A percentile compares a stretch with the other conserved stretches of the same genome.
Conservation (phyloP, 2,329 filamentous ascomycete genomes). For the Orbilia brochopaga region DNA sequence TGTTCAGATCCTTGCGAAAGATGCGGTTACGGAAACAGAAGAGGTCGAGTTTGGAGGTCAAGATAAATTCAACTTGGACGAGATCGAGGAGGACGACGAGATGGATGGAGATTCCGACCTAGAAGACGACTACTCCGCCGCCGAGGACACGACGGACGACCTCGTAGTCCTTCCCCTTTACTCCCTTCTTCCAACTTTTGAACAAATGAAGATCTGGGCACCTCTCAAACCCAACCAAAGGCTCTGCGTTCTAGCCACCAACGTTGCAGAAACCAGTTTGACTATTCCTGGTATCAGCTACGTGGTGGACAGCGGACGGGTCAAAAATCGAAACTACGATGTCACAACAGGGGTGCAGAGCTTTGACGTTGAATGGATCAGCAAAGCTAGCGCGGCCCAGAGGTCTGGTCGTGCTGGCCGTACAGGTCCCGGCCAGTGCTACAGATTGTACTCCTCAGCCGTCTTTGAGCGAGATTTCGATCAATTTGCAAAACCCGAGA, state of each 20-base stretch:
- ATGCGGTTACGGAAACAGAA: constrained; percentile 79
- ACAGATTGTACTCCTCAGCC: constrained; percentile 89
- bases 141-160: constrained; percentile 69
- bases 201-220: constrained; percentile 90
- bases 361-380: constrained; percentile 95
- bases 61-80: constrained; percentile 65
- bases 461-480: constrained; percentile 89
- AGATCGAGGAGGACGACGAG: constrained; percentile 65
- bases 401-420: constrained; percentile 90
- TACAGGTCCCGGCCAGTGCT: constrained; percentile 95
- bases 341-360: constrained; percentile 88
- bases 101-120: constrained; percentile 68
- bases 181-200: constrained; percentile 85
- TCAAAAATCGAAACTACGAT: constrained; percentile 91
- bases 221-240: constrained; percentile 80
- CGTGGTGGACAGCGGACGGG: constrained; percentile 91
- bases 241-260: constrained; percentile 88
- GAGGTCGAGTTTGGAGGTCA: constrained; percentile 80
- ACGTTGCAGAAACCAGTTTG: constrained; percentile 94
- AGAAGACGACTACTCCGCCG: constrained; percentile 61
- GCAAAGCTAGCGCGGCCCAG: constrained; percentile 93
- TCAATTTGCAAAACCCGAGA: constrained; percentile 84
- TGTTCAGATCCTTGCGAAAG: constrained; percentile 75
- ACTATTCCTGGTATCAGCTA: constrained; percentile 95
- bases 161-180: constrained; percentile 84